Evolutionary conservation across 148 eudicot species (phyloP).

Genomic region (Heliosperma pusillum): DNA sequence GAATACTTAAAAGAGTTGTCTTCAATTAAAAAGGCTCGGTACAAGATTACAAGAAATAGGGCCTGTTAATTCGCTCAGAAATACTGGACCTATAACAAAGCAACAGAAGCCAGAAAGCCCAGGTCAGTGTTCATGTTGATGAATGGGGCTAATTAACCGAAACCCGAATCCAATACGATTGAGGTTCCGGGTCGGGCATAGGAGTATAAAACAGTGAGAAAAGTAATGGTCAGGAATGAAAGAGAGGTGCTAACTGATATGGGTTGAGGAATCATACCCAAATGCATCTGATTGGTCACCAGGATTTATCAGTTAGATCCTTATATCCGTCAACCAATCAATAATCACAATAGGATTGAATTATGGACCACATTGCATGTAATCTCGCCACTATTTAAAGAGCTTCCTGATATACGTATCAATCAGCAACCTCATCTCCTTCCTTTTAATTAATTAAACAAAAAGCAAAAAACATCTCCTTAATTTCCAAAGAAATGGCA

Average conservation of each 20-base stretch:
- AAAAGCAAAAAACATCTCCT: background rate
- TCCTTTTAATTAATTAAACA: background rate
- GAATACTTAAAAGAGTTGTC: too few relatives aligned
- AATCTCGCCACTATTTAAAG: background rate
- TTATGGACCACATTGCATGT: background rate
- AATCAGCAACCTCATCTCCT: conserved; percentile 1
- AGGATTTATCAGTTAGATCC: background rate
- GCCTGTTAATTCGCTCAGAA: too few relatives aligned
- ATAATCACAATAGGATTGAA: background rate
- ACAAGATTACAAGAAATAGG: too few relatives aligned
- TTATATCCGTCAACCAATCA: background rate
- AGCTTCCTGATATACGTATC: background rate
- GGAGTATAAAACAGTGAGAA: too few relatives aligned
- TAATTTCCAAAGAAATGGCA: conserved; percentile 9
- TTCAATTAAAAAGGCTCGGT: too few relatives aligned
- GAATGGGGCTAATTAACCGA: background rate
- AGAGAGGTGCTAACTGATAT: background rate
- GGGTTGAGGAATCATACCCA: background rate
- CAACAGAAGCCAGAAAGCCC: background rate
- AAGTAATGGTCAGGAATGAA: background rate
- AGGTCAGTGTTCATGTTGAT: too few relatives aligned
- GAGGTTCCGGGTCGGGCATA: background rate
- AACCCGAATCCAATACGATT: background rate
- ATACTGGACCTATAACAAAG: background rate
- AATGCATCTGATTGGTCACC: conserved; percentile 1